Base-by-base conservation (phyloP, 805 yeast species). In the Candida anglica region DNA sequence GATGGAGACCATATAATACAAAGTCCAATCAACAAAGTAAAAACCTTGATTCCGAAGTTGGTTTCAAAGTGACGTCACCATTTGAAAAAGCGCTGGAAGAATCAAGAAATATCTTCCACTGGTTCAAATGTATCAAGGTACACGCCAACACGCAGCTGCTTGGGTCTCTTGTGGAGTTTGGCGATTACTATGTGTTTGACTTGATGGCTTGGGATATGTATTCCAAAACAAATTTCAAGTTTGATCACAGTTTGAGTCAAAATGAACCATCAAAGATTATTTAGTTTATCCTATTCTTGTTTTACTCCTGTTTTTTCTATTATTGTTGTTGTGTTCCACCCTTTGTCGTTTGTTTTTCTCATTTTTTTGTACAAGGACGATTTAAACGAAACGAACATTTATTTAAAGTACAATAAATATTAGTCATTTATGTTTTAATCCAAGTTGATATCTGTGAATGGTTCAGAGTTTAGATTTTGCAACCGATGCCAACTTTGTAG, bases 171-270 rank as follows among this genome's bases (percentile, higher is more conserved):
- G 25, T 44, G 18, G 67, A 60, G 29, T 42, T 52, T 32, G 69
- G 69, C 2, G 70, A 66, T 37, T 66, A 52, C 43, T 62, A 61
- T 36, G 65, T 65, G 14, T 67, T 67, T 47, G 71, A 66, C 46
- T 55, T 64, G 37, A 44, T 48, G 19, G 39, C 56, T 9, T 67
- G 73, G 73, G 72, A 67, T 32, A 61, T 63, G 9, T 58, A 54
- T 35, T 44, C 56, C 21, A 66, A 65, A 40, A 43, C 52, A 42
- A 65, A 60, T 4, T 63, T 63, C 48, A 60, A 50, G 39, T 57
- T 64, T 37, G 72, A 66, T 35, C 45, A 47, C 15, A 52, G 43
- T 25, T 44, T 58, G 34, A 50, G 63, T 39, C 62, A 58, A 35
- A 32, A 46, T 6, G 52, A 44, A 28, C 66, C 69, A 10, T 48